Base-by-base conservation (phyloP, 2,329 filamentous ascomycete genomes). In the Pleurostoma richardsiae region DNA sequence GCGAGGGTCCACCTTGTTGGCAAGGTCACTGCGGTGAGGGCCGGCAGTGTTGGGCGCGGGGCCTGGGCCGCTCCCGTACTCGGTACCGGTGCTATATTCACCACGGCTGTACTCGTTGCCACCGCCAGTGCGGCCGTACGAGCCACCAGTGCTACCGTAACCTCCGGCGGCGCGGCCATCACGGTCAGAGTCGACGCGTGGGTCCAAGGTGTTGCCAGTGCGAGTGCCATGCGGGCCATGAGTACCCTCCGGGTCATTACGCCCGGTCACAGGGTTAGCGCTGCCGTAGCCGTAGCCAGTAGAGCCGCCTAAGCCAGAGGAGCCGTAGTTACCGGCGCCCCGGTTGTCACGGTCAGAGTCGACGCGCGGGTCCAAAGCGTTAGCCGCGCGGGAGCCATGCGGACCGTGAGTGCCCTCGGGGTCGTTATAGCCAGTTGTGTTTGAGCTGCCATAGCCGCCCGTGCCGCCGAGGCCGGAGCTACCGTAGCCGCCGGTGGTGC, bases 1-100 rank as follows among this genome's bases (percentile, higher is more conserved):
- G 29, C 73, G 66, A 3, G 77, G 77, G 46, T 81, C 77, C 3
- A 68, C 36, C 67, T 80, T 80, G 70, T 82, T 82, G 54, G 72
- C 4, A 36, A 73, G 48, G 55, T 80, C 73, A 31, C 62, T 69
- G 63, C 73, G 73, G 66, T 82, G 79, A 8, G 73, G 74, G 19
- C 74, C 72, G 30, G 71, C 72, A 0, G 71, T 77, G 58, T 71
- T 64, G 47, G 69, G 57, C 1, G 73, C 70, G 2, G 63, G 67
- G 10, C 67, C 67, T 10, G 65, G 62, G 30, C 39, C 40, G 30
- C 41, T 10, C 33, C 48, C 49, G 33, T 50, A 28, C 42, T 49
- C 42, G 4, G 50, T 43, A 19, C 19, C 19, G 19, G 19, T 19
- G 19, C 19, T 19, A 19, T 19, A 19, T 19, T 19, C 19, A 19